Evolutionary conservation across 2,329 filamentous ascomycete species (phyloP), one percentile per base, ranked within the genome.

Genomic region (Cordyceps cateniannulata): DNA sequence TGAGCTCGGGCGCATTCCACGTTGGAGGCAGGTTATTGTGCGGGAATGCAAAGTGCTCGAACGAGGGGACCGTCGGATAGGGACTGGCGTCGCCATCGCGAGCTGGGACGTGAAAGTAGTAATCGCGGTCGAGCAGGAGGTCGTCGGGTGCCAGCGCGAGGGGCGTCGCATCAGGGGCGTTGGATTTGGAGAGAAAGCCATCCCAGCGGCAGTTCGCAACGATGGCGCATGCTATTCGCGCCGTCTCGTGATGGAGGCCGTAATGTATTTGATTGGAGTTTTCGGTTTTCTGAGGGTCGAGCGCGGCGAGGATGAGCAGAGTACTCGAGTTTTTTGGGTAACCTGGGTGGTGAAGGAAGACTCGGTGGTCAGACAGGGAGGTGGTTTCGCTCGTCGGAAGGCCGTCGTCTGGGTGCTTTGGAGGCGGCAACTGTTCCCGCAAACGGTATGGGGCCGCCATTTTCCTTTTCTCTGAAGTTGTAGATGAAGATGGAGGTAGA

Each of bases 1-100:
- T 51, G 27, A 51, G 48, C 48, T 51, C n/a, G n/a, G 48, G 48
- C 48, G 48, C 48, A n/a, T 51, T 51, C 27, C n/a, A 51, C 48
- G 48, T 51, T 20, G 18, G 48, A 51, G 48, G 48, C 27, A 51
- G 48, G 18, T 51, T 35, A 51, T 51, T 51, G 27, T 51, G 48
- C 18, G 48, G 48, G 48, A 51, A 51, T 32, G n/a, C 4, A 51
- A 51, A 51, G 48, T 51, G 48, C 48, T 51, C 3, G n/a, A 35
- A 51, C 27, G 48, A 35, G 25, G 48, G 48, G 27, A 51, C n/a
- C n/a, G 48, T 51, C 27, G 48, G 48, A 51, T 51, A 51, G 27
- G 48, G 48, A 35, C 25, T n/a, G 18, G 48, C 48, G 27, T 51
- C 27, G 9, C 25, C 3, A 51, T 51, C n/a, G 48, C 48, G 48